Evolutionary conservation across 257 asterid species (phyloP), one percentile per base, ranked within the genome.

Genomic region (Scutellaria minor): DNA sequence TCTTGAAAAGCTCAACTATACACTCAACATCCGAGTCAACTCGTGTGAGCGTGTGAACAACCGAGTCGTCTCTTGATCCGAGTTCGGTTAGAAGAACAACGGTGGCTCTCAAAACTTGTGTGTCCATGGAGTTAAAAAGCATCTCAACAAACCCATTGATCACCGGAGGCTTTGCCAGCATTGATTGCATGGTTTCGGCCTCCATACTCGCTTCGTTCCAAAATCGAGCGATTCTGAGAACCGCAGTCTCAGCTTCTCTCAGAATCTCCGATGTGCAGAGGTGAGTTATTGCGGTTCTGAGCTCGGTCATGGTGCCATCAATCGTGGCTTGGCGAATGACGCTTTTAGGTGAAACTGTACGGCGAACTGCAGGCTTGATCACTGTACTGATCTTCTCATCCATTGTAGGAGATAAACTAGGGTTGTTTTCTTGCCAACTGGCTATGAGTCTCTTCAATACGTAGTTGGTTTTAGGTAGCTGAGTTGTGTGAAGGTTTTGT

Each of bases 361-460:
- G 71, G 37, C 20, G 24, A 46, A 64, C 55, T 0, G 71, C 55
- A 12, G 87, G 68, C 45, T 72, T 48, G 56, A 60, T 37, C 53
- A 71, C 75, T 31, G 37, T 31, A 31, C 35, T 1, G 3, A 0
- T 31, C 37, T 31, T 31, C 37, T 31, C 79, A 35, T 57, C 55
- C 20, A 47, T 80, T 39, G 58, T 31, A 31, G 37, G 37, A 31
- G 5, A 31, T 4, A 31, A 31, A 55, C 57, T 53, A 0, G 80
- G 82, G 63, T 81, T 83, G 41, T 74, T 71, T 27, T 85, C 91
- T 66, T 68, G 84, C 97, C 97, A 92, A 69, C 85, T 88, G 2
- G 97, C 96, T 5, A 92, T 89, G 58, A 92, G 93, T 52, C 96
- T 88, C 75, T 89, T 92, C 48, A 92, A 92, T 20, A 92, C 96